Base-by-base conservation (phyloP, 345 rosid genomes). In the Arabidopsis suecica region DNA sequence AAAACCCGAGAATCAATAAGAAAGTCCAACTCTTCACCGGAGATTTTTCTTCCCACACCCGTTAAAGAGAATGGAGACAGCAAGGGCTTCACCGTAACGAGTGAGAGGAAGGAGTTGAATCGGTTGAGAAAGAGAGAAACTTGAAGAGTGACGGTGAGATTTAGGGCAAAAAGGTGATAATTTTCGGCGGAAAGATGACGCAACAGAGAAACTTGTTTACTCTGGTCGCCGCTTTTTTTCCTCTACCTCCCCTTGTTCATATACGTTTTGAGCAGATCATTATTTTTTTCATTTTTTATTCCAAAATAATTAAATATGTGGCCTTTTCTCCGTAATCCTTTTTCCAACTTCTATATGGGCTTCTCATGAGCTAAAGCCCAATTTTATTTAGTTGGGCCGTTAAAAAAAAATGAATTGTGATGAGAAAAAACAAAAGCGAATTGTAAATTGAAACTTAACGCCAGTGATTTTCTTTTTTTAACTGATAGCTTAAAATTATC, bases 201-300 rank as follows among this genome's bases (percentile, higher is more conserved):
- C 58, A 11, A 11, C n/a, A 36, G 51, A 67, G 78, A 66, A 66
- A 66, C 18, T 48, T 33, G 37, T 20, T 48, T 68, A 59, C 78
- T 18, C 78, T 49, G 67, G 60, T 74, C 68, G 73, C 67, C 61
- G 72, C 66, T 12, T 64, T 65, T 65, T 48, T 57, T 64, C 45
- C 47, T 63, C 56, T 42, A 41, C 59, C 40, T 47, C 2, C 20
- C 54, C 32, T 45, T 66, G 44, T 30, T 68, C 61, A 53, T 7
- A 28, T 33, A 16, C 49, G 7, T 40, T 54, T 45, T 28, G 1
- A 33, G 28, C 47, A 32, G 13, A 40, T 61, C 36, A 41, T 44
- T 63, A 18, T 32, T 62, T 41, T 14, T 4, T 25, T 32, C 22
- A n/a, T 6, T 16, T 56, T 9, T 2, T 45, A 28, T 28, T 28